A percentile compares a stretch with the other conserved stretches of the same genome.
Conservation (phyloP, 192 early-diverging fungal genomes). For the Martensiomyces pterosporus region DNA sequence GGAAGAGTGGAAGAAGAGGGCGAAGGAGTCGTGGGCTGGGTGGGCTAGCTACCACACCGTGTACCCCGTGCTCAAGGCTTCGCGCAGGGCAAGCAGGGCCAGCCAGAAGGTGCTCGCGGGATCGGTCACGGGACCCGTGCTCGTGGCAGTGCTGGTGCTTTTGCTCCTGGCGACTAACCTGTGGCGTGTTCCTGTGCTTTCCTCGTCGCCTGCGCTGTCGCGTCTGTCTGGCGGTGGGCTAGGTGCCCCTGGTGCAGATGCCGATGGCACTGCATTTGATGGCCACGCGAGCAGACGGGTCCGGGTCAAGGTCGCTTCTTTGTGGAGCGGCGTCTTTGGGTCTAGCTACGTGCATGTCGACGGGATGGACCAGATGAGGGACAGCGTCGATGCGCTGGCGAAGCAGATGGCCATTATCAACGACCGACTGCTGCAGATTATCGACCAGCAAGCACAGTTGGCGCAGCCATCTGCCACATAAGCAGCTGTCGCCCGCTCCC, state of each 20-base stretch:
- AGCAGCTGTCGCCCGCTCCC: too few species aligned
- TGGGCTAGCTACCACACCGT: slow-evolving; percentile 24
- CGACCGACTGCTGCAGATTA: slow-evolving; percentile 18
- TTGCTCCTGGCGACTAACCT: slow-evolving; percentile 16
- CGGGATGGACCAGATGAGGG: slow-evolving; percentile 18
- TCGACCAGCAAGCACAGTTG: too few species aligned
- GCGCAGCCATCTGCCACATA: too few species aligned
- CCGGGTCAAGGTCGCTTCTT: too few species aligned
- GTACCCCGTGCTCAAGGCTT: slow-evolving; percentile 9
- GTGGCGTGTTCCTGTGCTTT: slow-evolving; percentile 12
- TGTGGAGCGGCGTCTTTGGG: slow-evolving; percentile 11
- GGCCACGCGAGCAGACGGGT: background rate
- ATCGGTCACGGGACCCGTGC: slow-evolving; percentile 8
- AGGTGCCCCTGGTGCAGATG: background rate
- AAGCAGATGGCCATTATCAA: slow-evolving; percentile 19
- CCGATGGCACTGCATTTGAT: background rate
- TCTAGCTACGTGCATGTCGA: slow-evolving; percentile 8
- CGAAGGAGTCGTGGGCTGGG: slow-evolving; percentile 20
- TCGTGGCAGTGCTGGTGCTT: slow-evolving; percentile 8
- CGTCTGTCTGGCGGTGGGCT: background rate
- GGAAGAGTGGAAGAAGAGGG: slow-evolving; percentile 10
- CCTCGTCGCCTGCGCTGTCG: background rate
- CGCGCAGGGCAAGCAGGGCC: background rate
- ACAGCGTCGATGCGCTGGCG: slow-evolving; percentile 22
- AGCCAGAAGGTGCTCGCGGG: background rate